phyloP scores from a whole-genome alignment of 2,329 filamentous ascomycete genomes.

The Ambrosiella xylebori region DNA sequence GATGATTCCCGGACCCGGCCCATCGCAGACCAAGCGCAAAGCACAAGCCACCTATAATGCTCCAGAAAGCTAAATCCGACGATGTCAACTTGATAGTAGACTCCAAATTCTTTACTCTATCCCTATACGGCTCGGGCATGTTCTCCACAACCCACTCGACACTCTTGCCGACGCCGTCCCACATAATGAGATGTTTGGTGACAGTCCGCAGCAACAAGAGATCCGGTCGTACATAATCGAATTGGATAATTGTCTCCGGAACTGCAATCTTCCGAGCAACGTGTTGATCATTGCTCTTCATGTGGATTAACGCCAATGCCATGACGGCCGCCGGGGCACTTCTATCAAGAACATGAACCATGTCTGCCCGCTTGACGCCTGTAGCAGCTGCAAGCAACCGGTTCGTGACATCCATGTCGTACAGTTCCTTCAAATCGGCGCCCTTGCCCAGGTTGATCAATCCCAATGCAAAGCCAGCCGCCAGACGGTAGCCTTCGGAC shows the following conservation, averaged over 20 bases:
- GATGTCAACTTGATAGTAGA: conserved; percentile 38
- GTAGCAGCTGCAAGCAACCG: conserved; percentile 73
- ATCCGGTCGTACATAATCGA: conserved; percentile 89
- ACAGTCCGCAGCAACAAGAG: conserved; percentile 79
- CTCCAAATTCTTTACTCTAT: conserved; percentile 38
- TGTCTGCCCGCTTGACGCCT: conserved; percentile 73
- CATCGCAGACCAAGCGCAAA: conserved; percentile 61
- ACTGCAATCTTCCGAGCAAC: conserved; percentile 86
- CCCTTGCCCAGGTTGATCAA: conserved; percentile 92
- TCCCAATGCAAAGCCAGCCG: conserved; percentile 82
- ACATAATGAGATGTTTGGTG: conserved; percentile 81
- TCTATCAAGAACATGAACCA: conserved; percentile 84
- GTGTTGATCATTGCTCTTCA: conserved; percentile 83
- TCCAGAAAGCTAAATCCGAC: conserved; percentile 79
- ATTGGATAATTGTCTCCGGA: conserved; percentile 75
- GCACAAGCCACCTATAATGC: conserved; percentile 76
- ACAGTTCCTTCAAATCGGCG: conserved; percentile 67
- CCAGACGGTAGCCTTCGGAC: conserved; percentile 90
- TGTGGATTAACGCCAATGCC: conserved; percentile 79
- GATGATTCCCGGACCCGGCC: conserved; percentile 51
- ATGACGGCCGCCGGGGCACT: conserved; percentile 87
- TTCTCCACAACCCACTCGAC: conserved; percentile 59
- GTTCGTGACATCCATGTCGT: conserved; percentile 87
- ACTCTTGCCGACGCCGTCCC: conserved; percentile 62
- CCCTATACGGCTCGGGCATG: conserved; percentile 52